These are phyloP conservation scores for Kwoniella shivajii DNA, from an alignment of 1,284 basidiomycete genomes.

Conservation along the genomic window DNA sequence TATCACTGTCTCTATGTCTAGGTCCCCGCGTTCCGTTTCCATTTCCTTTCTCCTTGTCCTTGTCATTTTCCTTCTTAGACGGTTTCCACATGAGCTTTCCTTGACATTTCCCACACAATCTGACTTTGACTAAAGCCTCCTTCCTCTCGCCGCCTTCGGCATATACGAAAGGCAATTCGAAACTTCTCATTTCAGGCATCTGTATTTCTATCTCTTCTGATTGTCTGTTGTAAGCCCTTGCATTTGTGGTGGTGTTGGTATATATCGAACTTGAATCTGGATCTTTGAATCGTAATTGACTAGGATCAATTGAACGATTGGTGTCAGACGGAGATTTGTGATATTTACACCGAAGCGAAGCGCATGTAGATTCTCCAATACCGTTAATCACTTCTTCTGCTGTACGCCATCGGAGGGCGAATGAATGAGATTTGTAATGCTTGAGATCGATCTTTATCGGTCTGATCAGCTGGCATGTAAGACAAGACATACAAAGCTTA, in stretches of 20 bases:
- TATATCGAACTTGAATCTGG: background rate
- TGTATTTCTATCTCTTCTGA: slow-evolving; percentile 22
- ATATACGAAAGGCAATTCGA: slow-evolving; percentile 87
- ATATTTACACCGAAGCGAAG: slow-evolving; percentile 75
- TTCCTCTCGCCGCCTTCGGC: slow-evolving; percentile 73
- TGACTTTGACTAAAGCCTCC: slow-evolving; percentile 83
- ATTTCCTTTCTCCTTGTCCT: slow-evolving; percentile 3
- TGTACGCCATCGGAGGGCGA: slow-evolving; percentile 87
- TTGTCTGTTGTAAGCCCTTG: slow-evolving; percentile 20
- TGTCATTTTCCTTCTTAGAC: slow-evolving; percentile 58
- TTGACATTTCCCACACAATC: slow-evolving; percentile 73
- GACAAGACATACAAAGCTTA: background rate
- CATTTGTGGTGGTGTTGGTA: background rate
- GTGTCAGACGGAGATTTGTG: slow-evolving; percentile 54
- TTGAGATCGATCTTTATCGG: slow-evolving; percentile 72
- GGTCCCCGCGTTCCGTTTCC: slow-evolving; percentile 1
- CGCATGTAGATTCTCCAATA: slow-evolving; percentile 81
- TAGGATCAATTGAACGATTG: background rate
- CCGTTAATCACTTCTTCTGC: slow-evolving; percentile 83
- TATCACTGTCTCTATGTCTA: background rate
- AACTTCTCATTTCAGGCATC: slow-evolving; percentile 61
- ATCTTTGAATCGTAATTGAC: slow-evolving; percentile 9
- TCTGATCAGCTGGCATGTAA: slow-evolving; percentile 10
- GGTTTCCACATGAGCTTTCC: slow-evolving; percentile 85
- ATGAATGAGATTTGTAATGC: slow-evolving; percentile 90